Conservation (phyloP, 441 rosid genomes). For the Bruguiera hainesii region DNA sequence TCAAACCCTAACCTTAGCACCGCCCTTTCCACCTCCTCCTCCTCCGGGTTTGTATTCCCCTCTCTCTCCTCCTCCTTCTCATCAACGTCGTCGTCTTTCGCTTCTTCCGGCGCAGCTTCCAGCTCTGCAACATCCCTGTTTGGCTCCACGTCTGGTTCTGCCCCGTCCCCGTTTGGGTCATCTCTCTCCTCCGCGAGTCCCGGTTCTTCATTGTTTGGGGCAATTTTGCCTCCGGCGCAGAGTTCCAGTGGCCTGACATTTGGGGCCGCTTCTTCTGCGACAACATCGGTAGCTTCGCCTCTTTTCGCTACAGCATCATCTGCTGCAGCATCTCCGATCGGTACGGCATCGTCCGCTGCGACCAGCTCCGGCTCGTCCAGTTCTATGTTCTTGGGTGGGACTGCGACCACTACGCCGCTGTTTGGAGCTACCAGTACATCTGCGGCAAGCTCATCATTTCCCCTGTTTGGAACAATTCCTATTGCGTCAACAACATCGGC, state of each 20-base stretch:
- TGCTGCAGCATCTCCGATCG: background rate
- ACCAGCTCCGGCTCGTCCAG: too few relatives aligned
- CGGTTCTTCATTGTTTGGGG: background rate
- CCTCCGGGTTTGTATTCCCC: constrained; percentile 8
- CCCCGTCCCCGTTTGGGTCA: constrained; percentile 4
- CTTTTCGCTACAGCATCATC: background rate
- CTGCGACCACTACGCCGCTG: background rate
- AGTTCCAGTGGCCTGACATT: background rate
- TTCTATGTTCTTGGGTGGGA: background rate
- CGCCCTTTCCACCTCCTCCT: constrained; percentile 5
- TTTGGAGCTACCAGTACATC: constrained; percentile 20
- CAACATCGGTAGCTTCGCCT: background rate
- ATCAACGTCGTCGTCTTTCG: background rate
- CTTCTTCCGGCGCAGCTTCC: constrained; percentile 17
- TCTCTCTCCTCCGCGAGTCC: constrained; percentile 26
- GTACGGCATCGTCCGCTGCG: too few relatives aligned
- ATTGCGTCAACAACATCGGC: constrained; percentile 22
- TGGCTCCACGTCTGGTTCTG: constrained; percentile 8
- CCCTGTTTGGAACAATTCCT: background rate
- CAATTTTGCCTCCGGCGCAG: background rate
- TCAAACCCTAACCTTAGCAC: constrained; percentile 15
- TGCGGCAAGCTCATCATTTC: constrained; percentile 9
- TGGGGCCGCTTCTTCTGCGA: background rate
- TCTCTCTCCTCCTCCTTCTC: constrained; percentile 26
- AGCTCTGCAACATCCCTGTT: background rate